Evolutionary conservation across 805 yeast genomes (phyloP), one percentile per base, ranked within the genome.

Genomic region (Candida hungchunana): DNA sequence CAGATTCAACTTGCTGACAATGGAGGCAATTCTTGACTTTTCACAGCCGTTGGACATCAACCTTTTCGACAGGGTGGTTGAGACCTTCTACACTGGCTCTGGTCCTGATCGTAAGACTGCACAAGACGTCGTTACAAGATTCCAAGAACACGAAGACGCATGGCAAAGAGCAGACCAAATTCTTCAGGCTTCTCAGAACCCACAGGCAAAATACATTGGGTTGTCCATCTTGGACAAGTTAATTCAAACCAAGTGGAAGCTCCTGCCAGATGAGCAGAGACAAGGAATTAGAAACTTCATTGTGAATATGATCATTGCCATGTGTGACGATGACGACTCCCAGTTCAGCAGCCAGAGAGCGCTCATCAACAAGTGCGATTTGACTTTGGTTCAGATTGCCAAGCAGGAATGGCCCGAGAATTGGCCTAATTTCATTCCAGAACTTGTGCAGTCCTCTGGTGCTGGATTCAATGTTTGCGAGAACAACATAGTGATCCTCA

Each of bases 381-480:
- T 93, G 55, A 90, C 97, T 12, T 69, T 93, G 53, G 98, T 93
- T 24, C 94, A 89, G 55, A 81, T 93, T 34, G 75, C 93, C 55
- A 93, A 93, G 56, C 97, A 93, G 64, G 99, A 93, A 59, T 93
- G 99, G 99, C 99, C 99, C 22, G 86, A 81, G 50, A 84, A 89
- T 59, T 93, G 99, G 99, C 97, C 97, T 14, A 84, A 82, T 52
- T 93, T 93, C 54, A 83, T 93, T 33, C 96, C 96, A 13, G 98
- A 93, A 59, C 75, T 93, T 38, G 93, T 90, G 31, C 75, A 73
- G 42, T 81, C 95, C 46, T 80, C 94, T 30, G 76, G 86, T 45
- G 77, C 90, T 11, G 81, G 93, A 16, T 77, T 84, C 60, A 90
- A 88, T 53, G 96, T 93, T 34, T 93, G 98, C 66, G 98, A 93